These are phyloP conservation scores for Cyberlindnera euphorbiae DNA, from an alignment of 805 yeast species.

Conservation along the genomic window DNA sequence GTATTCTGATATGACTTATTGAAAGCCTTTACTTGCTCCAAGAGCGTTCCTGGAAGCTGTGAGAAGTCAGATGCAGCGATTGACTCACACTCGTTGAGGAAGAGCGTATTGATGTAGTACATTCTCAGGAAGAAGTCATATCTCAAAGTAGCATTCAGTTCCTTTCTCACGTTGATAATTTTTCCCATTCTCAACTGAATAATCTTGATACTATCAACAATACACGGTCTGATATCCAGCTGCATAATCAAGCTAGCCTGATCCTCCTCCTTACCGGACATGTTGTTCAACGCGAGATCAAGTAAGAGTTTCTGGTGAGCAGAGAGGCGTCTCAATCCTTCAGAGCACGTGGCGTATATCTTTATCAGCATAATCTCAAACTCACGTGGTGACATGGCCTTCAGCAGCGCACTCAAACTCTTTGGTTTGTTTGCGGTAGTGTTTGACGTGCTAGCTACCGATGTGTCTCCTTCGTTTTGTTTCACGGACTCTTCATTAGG, in stretches of 20 bases:
- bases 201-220: conserved; percentile 62
- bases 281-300: conserved; percentile 54
- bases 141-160: conserved; percentile 54
- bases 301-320: conserved; percentile 75
- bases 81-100: conserved; percentile 78
- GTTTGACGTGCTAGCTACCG: conserved; percentile 5
- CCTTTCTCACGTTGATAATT: conserved; percentile 71
- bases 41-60: conserved; percentile 62
- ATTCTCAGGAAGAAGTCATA: conserved; percentile 61
- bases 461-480: conserved; percentile 1
- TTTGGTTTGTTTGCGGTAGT: background rate
- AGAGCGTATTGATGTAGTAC: conserved; percentile 60
- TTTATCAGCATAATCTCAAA: conserved; percentile 65
- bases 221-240: conserved; percentile 61
- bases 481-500: conserved; percentile 42
- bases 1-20: conserved; percentile 50
- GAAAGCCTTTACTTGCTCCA: conserved; percentile 61
- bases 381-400: conserved; percentile 65
- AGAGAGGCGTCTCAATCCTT: conserved; percentile 67
- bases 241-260: conserved; percentile 42
- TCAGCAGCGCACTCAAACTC: conserved; percentile 39
- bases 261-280: conserved; percentile 28
- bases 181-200: conserved; percentile 76
- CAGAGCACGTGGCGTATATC: conserved; percentile 61
- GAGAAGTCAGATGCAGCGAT: conserved; percentile 59